phyloP scores from a whole-genome alignment of 1,284 basidiomycete species.

The Neotropicomus parvogracilis region DNA sequence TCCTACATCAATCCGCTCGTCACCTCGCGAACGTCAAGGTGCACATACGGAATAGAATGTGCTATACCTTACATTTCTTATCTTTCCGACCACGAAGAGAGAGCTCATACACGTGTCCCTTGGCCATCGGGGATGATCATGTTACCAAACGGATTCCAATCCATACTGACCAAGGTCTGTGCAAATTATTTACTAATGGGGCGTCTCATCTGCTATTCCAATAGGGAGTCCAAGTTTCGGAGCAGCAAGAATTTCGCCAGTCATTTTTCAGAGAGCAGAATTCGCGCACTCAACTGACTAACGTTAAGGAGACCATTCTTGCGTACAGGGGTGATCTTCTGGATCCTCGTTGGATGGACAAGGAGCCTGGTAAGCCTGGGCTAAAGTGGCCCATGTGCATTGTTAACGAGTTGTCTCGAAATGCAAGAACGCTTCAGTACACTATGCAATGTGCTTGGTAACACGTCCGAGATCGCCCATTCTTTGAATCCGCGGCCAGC shows the following conservation, averaged over 20 bases:
- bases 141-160: conserved; percentile 29
- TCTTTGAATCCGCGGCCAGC: conserved; percentile 17
- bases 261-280: not conserved
- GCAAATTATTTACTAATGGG: too few species aligned
- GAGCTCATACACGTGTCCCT: conserved; percentile 21
- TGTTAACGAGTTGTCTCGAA: not conserved
- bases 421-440: conserved; percentile 38
- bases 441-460: conserved; percentile 39
- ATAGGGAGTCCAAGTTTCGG: conserved; percentile 6
- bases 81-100: conserved; percentile 36
- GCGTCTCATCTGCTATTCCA: not conserved
- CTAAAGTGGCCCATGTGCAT: not conserved
- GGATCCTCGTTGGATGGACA: conserved; percentile 27
- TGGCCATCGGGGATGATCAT: conserved; percentile 23
- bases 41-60: conserved; percentile 41
- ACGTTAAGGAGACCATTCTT: not conserved
- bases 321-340: conserved; percentile 26
- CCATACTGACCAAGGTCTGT: conserved; percentile 34
- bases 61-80: conserved; percentile 27
- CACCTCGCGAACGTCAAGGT: conserved; percentile 42
- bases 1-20: conserved; percentile 51
- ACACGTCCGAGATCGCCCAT: conserved; percentile 33
- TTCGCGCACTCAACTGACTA: not conserved
- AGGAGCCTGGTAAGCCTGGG: conserved; percentile 13
- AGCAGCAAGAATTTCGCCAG: conserved; percentile 32